These are phyloP conservation scores for Paspalum vaginatum DNA, from an alignment of 176 grass and related monocot genomes.

Conservation along the genomic window DNA sequence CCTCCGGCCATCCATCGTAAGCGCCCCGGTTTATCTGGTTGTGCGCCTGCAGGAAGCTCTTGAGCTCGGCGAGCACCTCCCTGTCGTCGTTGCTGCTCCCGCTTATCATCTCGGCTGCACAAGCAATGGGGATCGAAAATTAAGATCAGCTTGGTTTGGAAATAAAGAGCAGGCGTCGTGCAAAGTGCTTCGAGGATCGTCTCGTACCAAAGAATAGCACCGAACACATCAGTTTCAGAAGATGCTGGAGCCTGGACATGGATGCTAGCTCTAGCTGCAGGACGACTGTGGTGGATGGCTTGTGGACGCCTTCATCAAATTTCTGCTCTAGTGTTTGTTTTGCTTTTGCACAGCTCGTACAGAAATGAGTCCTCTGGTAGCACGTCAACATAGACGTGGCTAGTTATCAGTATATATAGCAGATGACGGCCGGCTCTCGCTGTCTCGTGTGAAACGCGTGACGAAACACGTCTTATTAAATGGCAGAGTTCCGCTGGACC, in stretches of 20 bases:
- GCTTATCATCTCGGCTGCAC: not conserved
- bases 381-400: not conserved
- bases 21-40: constrained; percentile 43
- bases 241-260: constrained; percentile 21
- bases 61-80: constrained; percentile 49
- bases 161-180: not conserved
- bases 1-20: constrained; percentile 42
- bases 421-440: not conserved
- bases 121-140: not conserved
- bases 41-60: constrained; percentile 42
- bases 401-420: not conserved
- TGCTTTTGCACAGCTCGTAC: not conserved
- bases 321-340: not conserved
- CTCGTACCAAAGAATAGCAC: not conserved
- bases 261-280: not conserved
- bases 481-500: not conserved
- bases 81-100: constrained; percentile 18
- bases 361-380: not conserved
- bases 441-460: not conserved
- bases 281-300: not conserved
- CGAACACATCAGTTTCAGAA: constrained; percentile 4
- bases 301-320: not conserved
- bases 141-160: not conserved
- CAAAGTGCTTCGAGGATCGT: not conserved
- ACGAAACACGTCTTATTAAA: not conserved